A percentile compares a stretch with the other conserved stretches of the same genome.
Conservation (phyloP, 331 rosid genomes). For the Quercus lobata region DNA sequence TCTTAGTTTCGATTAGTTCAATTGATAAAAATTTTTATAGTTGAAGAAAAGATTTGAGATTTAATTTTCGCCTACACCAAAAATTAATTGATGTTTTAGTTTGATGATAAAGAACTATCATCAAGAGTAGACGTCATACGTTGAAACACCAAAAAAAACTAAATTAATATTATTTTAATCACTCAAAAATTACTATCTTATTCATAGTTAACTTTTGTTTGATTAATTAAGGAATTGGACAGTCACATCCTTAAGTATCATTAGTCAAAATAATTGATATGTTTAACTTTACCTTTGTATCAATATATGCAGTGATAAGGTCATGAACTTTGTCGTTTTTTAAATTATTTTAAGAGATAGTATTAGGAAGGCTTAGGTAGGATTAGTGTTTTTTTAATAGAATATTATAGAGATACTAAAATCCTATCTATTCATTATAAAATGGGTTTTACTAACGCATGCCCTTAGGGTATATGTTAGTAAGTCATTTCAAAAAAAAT, state of each 20-base stretch:
- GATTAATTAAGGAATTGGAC: neutral
- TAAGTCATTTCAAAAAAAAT: no score
- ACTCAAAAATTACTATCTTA: neutral
- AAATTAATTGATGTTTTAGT: no score
- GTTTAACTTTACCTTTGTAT: neutral
- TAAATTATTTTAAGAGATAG: neutral
- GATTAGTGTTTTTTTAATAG: no score
- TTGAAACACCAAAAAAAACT: neutral
- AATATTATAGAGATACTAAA: no score
- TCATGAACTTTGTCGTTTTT: neutral
- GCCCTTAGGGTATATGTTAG: no score
- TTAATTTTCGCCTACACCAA: no score
- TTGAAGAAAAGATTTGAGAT: no score
- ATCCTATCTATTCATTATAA: no score
- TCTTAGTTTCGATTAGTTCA: accelerated
- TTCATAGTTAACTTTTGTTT: neutral
- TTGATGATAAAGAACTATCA: no score
- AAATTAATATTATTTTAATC: neutral
- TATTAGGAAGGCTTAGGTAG: neutral
- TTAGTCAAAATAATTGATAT: neutral
- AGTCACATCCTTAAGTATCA: neutral
- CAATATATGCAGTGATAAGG: neutral
- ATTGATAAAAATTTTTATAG: accelerated
- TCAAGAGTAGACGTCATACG: no score
- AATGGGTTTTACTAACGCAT: no score